Base-by-base conservation (phyloP, 78 protist species). In the Chrysochromulina tobinii region DNA sequence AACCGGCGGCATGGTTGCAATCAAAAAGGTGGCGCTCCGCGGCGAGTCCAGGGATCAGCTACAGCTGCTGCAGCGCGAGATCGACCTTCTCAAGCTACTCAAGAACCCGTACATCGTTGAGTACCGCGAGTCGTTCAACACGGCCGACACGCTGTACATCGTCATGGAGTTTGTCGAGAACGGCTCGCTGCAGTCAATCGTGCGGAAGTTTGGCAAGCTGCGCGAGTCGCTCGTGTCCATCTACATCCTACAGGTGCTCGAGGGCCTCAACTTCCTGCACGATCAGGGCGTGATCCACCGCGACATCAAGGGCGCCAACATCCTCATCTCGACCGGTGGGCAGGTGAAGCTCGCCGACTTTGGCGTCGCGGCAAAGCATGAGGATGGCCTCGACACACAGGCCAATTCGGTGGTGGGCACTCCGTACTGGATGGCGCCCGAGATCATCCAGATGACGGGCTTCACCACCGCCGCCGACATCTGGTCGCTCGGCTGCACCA, bases 391-490 rank as follows among this genome's bases (percentile, higher is more conserved):
- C 53, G 79, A 69, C 15, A 69, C 79, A 51, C 79, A 69, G 50
- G 51, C 75, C 92, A 85, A 90, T 18, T 94, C 89, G 0, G 98
- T 97, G 20, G 99, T 95, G 1, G 99, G 99, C 6, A 97, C 98
- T 5, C 98, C 99, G 0, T 98, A 96, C 85, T 98, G 99, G 99
- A 98, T 98, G 95, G 99, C 99, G 20, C 99, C 99, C 11, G 99
- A 98, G 75, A 93, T 97, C 61, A 97, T 98, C 69, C 96, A 96
- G 61, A 68, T 97, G 93, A 81, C 87, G n/a, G 98, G 98, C 1
- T 57, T 38, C 77, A 72, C 58, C 23, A 61, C 95, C 38, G 97
- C 96, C 59, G 97, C 99, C 2, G 99, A 98, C 68, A 97, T 98
- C 64, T 97, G 99, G 98, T 94, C 98, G 75, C 94, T 98, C 66